These are phyloP conservation scores for Gyrodon lividus DNA, from an alignment of 768 basidiomycete genomes.

Conservation along the genomic window DNA sequence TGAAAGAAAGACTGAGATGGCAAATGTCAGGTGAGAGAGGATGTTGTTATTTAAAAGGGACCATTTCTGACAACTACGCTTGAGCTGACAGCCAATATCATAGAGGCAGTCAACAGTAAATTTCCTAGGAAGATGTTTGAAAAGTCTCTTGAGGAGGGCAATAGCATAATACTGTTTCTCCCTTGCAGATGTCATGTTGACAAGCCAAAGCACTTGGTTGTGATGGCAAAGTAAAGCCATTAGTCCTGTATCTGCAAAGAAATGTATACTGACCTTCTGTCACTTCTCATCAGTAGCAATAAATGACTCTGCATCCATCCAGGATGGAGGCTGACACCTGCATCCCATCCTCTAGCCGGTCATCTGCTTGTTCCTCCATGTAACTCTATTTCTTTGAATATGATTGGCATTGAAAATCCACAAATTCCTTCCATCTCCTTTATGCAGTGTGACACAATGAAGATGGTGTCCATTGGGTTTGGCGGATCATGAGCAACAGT, in stretches of 20 bases:
- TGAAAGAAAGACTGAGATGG: constrained; percentile 35
- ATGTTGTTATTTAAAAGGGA: not conserved
- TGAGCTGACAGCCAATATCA: constrained; percentile 35
- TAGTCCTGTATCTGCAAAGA: constrained; percentile 29
- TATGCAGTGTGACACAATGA: no score
- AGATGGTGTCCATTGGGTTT: no score
- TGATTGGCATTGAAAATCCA: no score
- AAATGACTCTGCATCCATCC: constrained; percentile 34
- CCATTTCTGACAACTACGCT: constrained; percentile 12
- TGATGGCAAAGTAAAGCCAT: constrained; percentile 40
- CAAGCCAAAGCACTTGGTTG: not conserved
- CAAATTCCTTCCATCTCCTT: no score
- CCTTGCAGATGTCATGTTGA: constrained; percentile 28
- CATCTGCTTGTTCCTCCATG: no score
- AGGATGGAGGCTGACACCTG: constrained; percentile 29
- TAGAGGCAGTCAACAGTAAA: no score
- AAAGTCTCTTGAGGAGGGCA: not conserved
- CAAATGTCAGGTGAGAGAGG: no score
- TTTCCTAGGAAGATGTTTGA: constrained; percentile 14
- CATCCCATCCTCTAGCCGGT: constrained; percentile 16
- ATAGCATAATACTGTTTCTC: constrained; percentile 19
- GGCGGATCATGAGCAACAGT: no score
- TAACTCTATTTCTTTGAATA: no score
- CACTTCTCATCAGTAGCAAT: constrained; percentile 12
- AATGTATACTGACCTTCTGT: constrained; percentile 16